Evolutionary conservation across 805 yeast species (phyloP).

Genomic region (Pichia rugopelliculosa): DNA sequence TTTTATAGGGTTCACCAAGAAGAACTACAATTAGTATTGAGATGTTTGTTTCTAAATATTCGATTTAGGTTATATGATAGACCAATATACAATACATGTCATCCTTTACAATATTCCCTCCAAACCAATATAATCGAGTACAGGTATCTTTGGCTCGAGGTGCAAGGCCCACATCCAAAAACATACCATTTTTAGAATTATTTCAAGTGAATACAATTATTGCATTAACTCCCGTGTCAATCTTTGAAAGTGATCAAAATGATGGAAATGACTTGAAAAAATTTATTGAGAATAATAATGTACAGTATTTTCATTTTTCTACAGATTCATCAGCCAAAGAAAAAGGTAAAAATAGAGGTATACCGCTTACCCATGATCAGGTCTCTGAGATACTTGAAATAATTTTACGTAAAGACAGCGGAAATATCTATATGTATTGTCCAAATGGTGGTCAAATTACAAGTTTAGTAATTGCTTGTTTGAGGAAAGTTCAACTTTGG

Average conservation of each 20-base stretch:
- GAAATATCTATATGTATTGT: slow-evolving; percentile 82
- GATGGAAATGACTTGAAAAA: slow-evolving; percentile 28
- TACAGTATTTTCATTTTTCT: slow-evolving; percentile 60
- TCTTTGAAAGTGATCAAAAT: slow-evolving; percentile 36
- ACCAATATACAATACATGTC: no score
- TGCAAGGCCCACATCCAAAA: slow-evolving; percentile 74
- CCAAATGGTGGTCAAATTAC: slow-evolving; percentile 86
- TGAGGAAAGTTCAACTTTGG: slow-evolving; percentile 82
- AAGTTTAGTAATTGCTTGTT: slow-evolving; percentile 75
- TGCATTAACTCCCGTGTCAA: slow-evolving; percentile 72
- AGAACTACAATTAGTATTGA: no score
- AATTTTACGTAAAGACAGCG: slow-evolving; percentile 48
- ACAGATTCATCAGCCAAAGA: slow-evolving; percentile 54
- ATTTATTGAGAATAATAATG: slow-evolving; percentile 48
- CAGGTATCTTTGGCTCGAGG: slow-evolving; percentile 74
- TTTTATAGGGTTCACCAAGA: no score
- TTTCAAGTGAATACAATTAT: slow-evolving; percentile 64
- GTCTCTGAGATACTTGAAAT: slow-evolving; percentile 54
- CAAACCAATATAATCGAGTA: slow-evolving; percentile 67
- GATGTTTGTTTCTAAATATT: no score
- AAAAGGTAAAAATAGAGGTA: slow-evolving; percentile 75
- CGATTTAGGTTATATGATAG: no score
- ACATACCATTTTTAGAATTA: slow-evolving; percentile 58
- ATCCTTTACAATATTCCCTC: slow-evolving; percentile 44
- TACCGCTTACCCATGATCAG: slow-evolving; percentile 64